phyloP scores from a whole-genome alignment of 2,329 filamentous ascomycete genomes.

The Pseudogymnoascus sp. region DNA sequence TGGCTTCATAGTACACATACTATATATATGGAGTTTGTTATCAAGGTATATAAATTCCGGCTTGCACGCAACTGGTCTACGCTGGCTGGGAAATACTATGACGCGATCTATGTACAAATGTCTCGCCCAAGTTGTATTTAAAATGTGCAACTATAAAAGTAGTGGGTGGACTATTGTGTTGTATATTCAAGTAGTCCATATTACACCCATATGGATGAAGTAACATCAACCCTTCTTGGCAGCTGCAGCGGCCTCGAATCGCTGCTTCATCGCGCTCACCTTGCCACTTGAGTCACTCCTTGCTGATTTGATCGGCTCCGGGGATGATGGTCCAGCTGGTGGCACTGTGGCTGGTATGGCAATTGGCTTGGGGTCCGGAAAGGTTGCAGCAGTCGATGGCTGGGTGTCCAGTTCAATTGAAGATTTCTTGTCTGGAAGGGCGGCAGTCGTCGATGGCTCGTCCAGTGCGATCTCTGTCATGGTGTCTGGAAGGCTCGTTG shows the following conservation, averaged over 20 bases:
- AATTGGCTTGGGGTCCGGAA: not conserved
- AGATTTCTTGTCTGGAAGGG: not conserved
- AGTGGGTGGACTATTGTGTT: not conserved
- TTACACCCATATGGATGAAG: not conserved
- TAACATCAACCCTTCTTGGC: not conserved
- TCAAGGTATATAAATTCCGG: not conserved
- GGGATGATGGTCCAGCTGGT: not conserved
- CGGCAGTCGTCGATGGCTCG: not conserved
- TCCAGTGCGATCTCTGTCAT: not conserved
- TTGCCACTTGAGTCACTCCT: not conserved
- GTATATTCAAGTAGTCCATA: not conserved
- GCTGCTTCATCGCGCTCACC: not conserved
- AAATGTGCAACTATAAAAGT: not conserved
- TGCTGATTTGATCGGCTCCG: not conserved
- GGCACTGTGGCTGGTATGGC: not conserved
- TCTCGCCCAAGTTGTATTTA: not conserved
- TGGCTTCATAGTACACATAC: not conserved
- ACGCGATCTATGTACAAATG: not conserved
- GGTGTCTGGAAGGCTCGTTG: too few species aligned
- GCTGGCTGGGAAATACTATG: not conserved
- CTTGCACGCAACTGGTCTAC: not conserved
- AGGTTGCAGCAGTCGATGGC: not conserved
- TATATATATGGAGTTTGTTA: not conserved
- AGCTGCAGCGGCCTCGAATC: not conserved
- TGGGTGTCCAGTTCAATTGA: not conserved